These are phyloP conservation scores for Flammula alnicola DNA, from an alignment of 1,284 basidiomycete species.

Conservation along the genomic window DNA sequence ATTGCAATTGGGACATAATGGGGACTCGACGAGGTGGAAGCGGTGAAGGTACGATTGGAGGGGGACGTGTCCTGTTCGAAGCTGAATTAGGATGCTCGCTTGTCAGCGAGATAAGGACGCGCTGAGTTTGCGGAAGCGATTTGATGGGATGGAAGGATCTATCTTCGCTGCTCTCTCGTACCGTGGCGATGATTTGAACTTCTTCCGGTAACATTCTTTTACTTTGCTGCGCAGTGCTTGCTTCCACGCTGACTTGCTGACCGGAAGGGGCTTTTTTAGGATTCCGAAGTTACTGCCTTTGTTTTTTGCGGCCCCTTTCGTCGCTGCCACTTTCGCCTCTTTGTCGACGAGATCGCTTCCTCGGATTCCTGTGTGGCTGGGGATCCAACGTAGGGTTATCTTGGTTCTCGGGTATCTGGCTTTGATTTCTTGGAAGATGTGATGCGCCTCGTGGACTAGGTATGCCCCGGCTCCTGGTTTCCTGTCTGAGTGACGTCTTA, in stretches of 20 bases:
- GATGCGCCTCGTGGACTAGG: background rate
- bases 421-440: background rate
- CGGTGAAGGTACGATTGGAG: slow-evolving; percentile 15
- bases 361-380: background rate
- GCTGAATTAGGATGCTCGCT: slow-evolving; percentile 6
- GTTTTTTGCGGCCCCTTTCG: background rate
- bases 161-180: background rate
- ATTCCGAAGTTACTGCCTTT: background rate
- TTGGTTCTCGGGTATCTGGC: background rate
- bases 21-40: background rate
- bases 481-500: background rate
- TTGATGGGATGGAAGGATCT: background rate
- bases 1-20: slow-evolving; percentile 10
- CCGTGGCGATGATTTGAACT: too few relatives aligned
- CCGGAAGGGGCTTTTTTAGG: background rate
- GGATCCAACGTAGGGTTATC: background rate
- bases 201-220: background rate
- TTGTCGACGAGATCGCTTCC: background rate
- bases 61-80: slow-evolving; percentile 16
- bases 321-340: background rate
- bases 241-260: background rate
- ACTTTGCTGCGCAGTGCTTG: background rate
- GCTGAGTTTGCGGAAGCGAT: background rate
- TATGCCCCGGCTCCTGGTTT: background rate
- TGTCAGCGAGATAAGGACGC: background rate